phyloP scores from a whole-genome alignment of 2,329 filamentous ascomycete species.

The Microascus cirrosus region DNA sequence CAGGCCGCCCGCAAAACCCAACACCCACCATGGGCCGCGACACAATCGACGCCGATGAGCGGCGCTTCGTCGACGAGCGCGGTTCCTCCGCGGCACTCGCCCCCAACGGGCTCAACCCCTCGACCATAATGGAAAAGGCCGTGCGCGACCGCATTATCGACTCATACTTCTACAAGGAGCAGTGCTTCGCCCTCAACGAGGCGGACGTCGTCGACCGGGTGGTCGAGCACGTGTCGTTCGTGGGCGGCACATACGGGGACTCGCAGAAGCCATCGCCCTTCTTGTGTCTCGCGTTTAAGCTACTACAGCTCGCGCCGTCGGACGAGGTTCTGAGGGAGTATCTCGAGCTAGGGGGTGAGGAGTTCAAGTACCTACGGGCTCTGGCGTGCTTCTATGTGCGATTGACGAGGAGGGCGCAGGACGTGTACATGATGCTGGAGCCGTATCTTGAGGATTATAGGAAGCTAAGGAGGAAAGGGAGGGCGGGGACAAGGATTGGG shows the following conservation, averaged over 20 bases:
- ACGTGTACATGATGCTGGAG: conserved; percentile 73
- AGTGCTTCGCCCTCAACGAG: conserved; percentile 91
- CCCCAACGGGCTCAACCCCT: conserved; percentile 81
- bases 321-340: conserved; percentile 74
- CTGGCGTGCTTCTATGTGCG: conserved; percentile 90
- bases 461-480: conserved; percentile 69
- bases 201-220: conserved; percentile 78
- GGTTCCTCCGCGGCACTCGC: conserved; percentile 67
- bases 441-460: conserved; percentile 71
- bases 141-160: conserved; percentile 93
- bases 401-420: conserved; percentile 69
- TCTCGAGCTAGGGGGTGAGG: conserved; percentile 60
- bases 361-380: conserved; percentile 80
- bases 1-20: neutral
- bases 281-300: conserved; percentile 86
- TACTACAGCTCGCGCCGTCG: conserved; percentile 76
- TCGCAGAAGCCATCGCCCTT: conserved; percentile 85
- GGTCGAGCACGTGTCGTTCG: conserved; percentile 65
- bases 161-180: conserved; percentile 96
- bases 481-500: conserved; percentile 65
- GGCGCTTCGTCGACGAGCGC: conserved; percentile 78
- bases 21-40: conserved; percentile 21
- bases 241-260: conserved; percentile 80
- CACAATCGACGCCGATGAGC: conserved; percentile 67
- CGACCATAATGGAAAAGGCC: conserved; percentile 91